Percentiles rank a stretch among this genome's conserved stretches.
Conservation (phyloP, 306 rosid species). For the Vigna mungo region DNA sequence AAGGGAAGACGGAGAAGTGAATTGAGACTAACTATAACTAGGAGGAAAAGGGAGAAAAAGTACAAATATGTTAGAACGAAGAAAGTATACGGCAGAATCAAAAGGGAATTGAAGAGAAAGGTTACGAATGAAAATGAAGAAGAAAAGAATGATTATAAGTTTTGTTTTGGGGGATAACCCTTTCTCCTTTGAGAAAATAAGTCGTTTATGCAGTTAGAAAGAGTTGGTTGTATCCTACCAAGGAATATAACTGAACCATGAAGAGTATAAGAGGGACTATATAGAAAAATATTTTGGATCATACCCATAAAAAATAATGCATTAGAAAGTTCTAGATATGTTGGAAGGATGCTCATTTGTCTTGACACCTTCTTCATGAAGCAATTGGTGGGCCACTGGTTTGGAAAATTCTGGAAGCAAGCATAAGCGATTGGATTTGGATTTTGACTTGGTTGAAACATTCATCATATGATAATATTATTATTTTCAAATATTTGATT, state of each 20-base stretch:
- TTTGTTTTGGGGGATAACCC: neutral
- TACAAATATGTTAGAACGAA: neutral
- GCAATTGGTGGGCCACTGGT: slow-evolving; percentile 40
- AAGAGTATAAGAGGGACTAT: slow-evolving; percentile 6
- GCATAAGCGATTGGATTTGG: slow-evolving; percentile 8
- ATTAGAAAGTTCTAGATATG: slow-evolving; percentile 54
- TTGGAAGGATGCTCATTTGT: slow-evolving; percentile 16
- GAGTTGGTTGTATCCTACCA: neutral
- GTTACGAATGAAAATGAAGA: neutral
- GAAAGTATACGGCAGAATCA: neutral
- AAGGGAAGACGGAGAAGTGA: neutral
- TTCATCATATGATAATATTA: neutral
- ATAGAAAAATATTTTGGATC: slow-evolving; percentile 10
- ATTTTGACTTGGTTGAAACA: neutral
- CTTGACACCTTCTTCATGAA: slow-evolving; percentile 21
- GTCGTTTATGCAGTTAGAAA: slow-evolving; percentile 44
- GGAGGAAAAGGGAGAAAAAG: neutral
- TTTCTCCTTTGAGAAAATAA: slow-evolving; percentile 46
- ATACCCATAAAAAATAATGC: neutral
- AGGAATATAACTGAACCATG: neutral
- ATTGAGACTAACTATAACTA: neutral
- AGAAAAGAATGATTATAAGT: neutral
- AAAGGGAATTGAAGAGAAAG: neutral
- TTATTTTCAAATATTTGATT: neutral
- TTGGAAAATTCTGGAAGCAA: slow-evolving; percentile 63